phyloP scores from a whole-genome alignment of 2,329 filamentous ascomycete genomes.

The Curvularia sp. region DNA sequence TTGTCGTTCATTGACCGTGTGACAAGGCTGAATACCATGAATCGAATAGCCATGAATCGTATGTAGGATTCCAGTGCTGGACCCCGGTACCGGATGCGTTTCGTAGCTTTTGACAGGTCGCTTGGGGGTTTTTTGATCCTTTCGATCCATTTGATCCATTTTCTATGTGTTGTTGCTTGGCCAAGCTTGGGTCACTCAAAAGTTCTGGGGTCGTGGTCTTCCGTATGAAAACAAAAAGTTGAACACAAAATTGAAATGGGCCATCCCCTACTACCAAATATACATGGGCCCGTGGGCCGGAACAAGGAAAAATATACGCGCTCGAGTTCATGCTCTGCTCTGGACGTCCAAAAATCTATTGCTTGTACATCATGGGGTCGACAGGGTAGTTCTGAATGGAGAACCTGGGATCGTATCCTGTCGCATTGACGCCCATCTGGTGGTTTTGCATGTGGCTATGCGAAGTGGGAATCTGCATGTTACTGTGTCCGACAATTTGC shows the following conservation, averaged over 20 bases:
- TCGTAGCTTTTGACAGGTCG: constrained; percentile 7
- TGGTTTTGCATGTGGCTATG: constrained; percentile 42
- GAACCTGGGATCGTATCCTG: constrained; percentile 45
- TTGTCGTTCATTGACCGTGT: constrained; percentile 9
- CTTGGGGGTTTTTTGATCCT: constrained; percentile 1
- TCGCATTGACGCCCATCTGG: constrained; percentile 39
- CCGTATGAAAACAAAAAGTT: constrained; percentile 7
- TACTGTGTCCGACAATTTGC: constrained; percentile 32
- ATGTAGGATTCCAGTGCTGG: constrained; percentile 4
- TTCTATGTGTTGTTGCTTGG: constrained; percentile 7
- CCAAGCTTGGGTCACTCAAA: constrained; percentile 14
- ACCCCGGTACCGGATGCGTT: constrained; percentile 8
- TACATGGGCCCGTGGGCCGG: constrained; percentile 7
- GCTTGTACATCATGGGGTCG: constrained; percentile 48
- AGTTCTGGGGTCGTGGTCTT: constrained; percentile 6
- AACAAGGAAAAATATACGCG: constrained; percentile 5
- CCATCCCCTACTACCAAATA: constrained; percentile 20
- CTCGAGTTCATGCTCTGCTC: constrained; percentile 9
- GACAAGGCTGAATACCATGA: constrained; percentile 1
- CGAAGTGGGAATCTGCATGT: constrained; percentile 35
- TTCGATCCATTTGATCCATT: constrained; percentile 11
- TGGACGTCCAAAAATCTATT: constrained; percentile 17
- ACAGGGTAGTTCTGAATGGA: constrained; percentile 43
- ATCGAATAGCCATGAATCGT: constrained; percentile 7
- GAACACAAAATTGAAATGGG: constrained; percentile 17